Evolutionary conservation across 2,329 filamentous ascomycete genomes (phyloP), one percentile per base, ranked within the genome.

Genomic region (Trichoderma afroharzianum): DNA sequence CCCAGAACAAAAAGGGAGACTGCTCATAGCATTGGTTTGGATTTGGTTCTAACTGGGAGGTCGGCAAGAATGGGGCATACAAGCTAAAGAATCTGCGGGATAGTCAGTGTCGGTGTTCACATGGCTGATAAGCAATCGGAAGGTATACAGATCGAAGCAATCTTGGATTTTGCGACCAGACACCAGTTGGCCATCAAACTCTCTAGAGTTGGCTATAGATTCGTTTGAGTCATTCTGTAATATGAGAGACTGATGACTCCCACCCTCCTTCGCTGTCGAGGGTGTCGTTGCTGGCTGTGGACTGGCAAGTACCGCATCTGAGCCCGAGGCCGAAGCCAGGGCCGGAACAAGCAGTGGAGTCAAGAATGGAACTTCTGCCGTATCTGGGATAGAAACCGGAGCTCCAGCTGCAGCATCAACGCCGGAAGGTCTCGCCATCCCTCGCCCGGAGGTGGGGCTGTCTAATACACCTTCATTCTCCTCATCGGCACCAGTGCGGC

Each of bases 1-100:
- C 76, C 81, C 81, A 83, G 73, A 82, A 83, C 4, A 83, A 74
- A 71, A 78, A 74, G 9, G 67, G 58, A 21, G 67, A 70, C 28
- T 70, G 57, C 14, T 24, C 58, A 7, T 53, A 70, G 58, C 47
- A 70, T 14, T 62, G 47, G 7, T 70, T 55, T 53, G 67, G 67
- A 7, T 32, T 55, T 6, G 24, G 21, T 15, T 32, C 24, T 12
- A 59, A 3, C 14, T 26, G 53, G 6, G 55, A 70, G 11, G 63
- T 55, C 18, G 67, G 67, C 18, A 70, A 55, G 47, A 62, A 70
- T 4, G 67, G 67, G 12, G 58, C 67, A n/a, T 70, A 70, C 21
- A 36, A n/a, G 2, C n/a, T 30, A 24, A 63, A 70, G 67, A 70
- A 70, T 6, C 67, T 70, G 58, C 7, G 30, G 7, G 9, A 70